A percentile compares a stretch with the other conserved stretches of the same genome.
Conservation (phyloP, 441 rosid genomes). For the Pelargonium exstipulatum region DNA sequence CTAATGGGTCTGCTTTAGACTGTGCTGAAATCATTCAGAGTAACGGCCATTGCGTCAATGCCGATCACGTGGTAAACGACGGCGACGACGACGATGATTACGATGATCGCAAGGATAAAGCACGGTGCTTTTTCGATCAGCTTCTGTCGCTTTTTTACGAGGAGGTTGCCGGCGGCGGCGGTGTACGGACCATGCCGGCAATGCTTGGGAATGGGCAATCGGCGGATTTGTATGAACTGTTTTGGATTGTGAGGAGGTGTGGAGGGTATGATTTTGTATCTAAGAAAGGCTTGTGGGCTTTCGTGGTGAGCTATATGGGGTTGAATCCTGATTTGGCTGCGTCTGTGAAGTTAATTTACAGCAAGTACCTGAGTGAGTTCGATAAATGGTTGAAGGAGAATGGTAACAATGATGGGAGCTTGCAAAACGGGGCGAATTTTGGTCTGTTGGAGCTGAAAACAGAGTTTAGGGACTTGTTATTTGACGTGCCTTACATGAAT, state of each 20-base stretch:
- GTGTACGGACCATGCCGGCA: conserved; percentile 41
- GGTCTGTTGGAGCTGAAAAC: conserved; percentile 30
- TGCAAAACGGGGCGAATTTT: conserved; percentile 21
- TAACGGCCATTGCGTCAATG: conserved; percentile 19
- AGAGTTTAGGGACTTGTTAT: conserved; percentile 37
- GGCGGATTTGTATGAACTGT: conserved; percentile 48
- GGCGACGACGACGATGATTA: conserved; percentile 20
- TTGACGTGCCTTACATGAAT: conserved; percentile 17
- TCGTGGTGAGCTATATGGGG: conserved; percentile 35
- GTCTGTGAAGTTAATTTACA: conserved; percentile 36
- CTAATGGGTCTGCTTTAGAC: conserved; percentile 35
- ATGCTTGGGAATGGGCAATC: conserved; percentile 35
- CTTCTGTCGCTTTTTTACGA: conserved; percentile 38
- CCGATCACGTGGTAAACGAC: conserved; percentile 21
- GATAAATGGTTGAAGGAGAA: conserved; percentile 37
- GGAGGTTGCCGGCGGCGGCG: conserved; percentile 37
- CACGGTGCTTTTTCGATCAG: conserved; percentile 48
- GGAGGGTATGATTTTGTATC: conserved; percentile 43
- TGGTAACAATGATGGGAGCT: conserved; percentile 16
- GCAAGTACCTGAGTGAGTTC: conserved; percentile 35
- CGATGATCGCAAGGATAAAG: conserved; percentile 30
- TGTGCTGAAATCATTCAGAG: conserved; percentile 22
- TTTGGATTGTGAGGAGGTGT: conserved; percentile 40
- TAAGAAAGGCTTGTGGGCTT: conserved; percentile 36
- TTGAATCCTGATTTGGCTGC: conserved; percentile 28